These are phyloP conservation scores for Meyerozyma guilliermondii DNA, from an alignment of 1,139 yeast genomes.

Conservation along the genomic window DNA sequence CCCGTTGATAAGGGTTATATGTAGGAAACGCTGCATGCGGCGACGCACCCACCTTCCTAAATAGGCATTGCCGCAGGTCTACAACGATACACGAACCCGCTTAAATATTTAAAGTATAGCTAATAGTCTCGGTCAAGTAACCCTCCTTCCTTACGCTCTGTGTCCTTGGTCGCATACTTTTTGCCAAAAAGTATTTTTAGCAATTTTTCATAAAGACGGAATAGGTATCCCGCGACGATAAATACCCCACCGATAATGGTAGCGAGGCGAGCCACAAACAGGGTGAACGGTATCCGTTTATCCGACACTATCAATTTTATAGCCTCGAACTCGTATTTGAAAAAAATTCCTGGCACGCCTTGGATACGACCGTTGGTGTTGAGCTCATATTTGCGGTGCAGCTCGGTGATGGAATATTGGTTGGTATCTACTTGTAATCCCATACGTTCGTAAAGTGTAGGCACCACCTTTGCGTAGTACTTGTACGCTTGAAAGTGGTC, in stretches of 20 bases:
- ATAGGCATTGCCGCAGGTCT: neutral
- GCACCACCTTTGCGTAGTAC: constrained; percentile 77
- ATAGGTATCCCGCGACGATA: constrained; percentile 47
- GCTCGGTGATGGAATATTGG: constrained; percentile 78
- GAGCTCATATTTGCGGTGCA: constrained; percentile 21
- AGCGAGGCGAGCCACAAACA: constrained; percentile 71
- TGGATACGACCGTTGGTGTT: constrained; percentile 18
- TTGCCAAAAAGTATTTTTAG: constrained; percentile 44
- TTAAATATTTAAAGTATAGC: neutral
- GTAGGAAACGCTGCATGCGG: neutral
- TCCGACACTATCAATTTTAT: constrained; percentile 67
- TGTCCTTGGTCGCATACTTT: constrained; percentile 47
- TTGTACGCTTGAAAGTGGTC: constrained; percentile 45
- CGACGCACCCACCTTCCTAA: neutral
- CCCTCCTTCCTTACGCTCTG: constrained; percentile 46
- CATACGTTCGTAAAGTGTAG: constrained; percentile 68
- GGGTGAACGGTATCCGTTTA: constrained; percentile 66
- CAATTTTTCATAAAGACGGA: constrained; percentile 44
- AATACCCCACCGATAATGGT: constrained; percentile 76
- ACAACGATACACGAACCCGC: too few relatives aligned
- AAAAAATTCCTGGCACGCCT: constrained; percentile 71
- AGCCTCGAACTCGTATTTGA: constrained; percentile 87
- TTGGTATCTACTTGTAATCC: constrained; percentile 75
- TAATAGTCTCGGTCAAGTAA: constrained; percentile 14
- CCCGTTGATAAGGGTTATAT: neutral